These are phyloP conservation scores for Psidium guajava DNA, from an alignment of 345 rosid species.

Conservation along the genomic window DNA sequence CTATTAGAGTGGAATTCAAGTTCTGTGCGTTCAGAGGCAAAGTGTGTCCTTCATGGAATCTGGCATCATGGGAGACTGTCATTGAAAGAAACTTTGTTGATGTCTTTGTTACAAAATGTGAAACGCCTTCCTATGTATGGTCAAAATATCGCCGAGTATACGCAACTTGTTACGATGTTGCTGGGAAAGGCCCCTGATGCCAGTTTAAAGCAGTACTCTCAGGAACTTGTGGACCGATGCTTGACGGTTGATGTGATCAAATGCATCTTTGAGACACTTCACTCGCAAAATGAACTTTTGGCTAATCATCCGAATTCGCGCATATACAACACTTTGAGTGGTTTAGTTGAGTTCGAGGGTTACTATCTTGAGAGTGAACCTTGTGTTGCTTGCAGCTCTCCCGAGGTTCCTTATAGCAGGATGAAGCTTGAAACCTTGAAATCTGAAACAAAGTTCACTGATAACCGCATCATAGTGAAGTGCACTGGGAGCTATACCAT, in stretches of 20 bases:
- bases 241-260: constrained; percentile 64
- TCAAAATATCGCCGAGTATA: constrained; percentile 88
- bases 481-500: constrained; percentile 98
- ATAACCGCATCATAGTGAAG: constrained; percentile 92
- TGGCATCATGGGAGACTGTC: constrained; percentile 92
- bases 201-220: constrained; percentile 55
- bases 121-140: constrained; percentile 78
- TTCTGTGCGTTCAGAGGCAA: constrained; percentile 90
- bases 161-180: constrained; percentile 79
- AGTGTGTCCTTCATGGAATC: constrained; percentile 76
- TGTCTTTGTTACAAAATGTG: constrained; percentile 61
- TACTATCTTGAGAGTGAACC: constrained; percentile 99
- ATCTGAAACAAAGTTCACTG: constrained; percentile 97
- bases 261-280: constrained; percentile 86
- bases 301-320: constrained; percentile 99
- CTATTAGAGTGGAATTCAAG: constrained; percentile 94
- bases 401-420: constrained; percentile 95
- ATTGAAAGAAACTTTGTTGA: constrained; percentile 66
- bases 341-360: constrained; percentile 96
- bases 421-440: constrained; percentile 97
- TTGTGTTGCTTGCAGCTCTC: constrained; percentile 98
- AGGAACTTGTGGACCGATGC: constrained; percentile 69
- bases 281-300: constrained; percentile 87
- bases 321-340: constrained; percentile 80
- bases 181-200: constrained; percentile 71